These are phyloP conservation scores for Wickerhamia fluorescens DNA, from an alignment of 805 yeast species.

Conservation along the genomic window DNA sequence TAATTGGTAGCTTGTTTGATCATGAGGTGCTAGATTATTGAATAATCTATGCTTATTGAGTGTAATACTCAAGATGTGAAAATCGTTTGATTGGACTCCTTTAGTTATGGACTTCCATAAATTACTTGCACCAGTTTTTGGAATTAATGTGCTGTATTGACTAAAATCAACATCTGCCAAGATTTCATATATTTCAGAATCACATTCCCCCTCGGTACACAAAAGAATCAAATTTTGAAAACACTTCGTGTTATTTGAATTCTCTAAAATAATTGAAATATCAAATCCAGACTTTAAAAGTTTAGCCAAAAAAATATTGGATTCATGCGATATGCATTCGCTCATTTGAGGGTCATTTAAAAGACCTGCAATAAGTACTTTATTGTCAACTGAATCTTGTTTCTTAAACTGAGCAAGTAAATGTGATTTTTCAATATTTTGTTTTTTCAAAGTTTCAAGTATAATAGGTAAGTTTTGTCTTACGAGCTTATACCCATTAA, in stretches of 20 bases:
- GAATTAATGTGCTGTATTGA: too few species aligned
- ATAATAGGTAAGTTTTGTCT: slow-evolving; percentile 10
- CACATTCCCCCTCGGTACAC: too few species aligned
- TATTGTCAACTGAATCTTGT: slow-evolving; percentile 1
- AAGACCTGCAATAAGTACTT: slow-evolving; percentile 3
- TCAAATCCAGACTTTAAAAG: too few species aligned
- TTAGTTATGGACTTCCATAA: slow-evolving; percentile 12
- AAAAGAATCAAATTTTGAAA: too few species aligned
- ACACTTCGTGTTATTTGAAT: too few species aligned
- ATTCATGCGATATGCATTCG: too few species aligned
- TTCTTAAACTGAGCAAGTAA: background rate
- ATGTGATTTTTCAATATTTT: background rate
- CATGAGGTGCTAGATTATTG: slow-evolving; percentile 12
- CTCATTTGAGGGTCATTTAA: too few species aligned
- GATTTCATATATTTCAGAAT: slow-evolving; percentile 12
- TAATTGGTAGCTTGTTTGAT: background rate
- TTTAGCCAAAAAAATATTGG: too few species aligned
- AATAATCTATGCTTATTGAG: slow-evolving; percentile 20
- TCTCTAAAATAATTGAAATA: too few species aligned
- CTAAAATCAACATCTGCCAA: slow-evolving; percentile 15
- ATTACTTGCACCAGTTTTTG: slow-evolving; percentile 3
- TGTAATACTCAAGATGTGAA: slow-evolving; percentile 11
- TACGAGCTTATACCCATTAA: slow-evolving; percentile 27
- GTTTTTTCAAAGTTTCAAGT: slow-evolving; percentile 8
- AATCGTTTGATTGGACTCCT: slow-evolving; percentile 16